Percentiles rank a stretch among this genome's conserved stretches.
Conservation (phyloP, 495 filamentous ascomycete genomes). For the Penicillium argentinense region DNA sequence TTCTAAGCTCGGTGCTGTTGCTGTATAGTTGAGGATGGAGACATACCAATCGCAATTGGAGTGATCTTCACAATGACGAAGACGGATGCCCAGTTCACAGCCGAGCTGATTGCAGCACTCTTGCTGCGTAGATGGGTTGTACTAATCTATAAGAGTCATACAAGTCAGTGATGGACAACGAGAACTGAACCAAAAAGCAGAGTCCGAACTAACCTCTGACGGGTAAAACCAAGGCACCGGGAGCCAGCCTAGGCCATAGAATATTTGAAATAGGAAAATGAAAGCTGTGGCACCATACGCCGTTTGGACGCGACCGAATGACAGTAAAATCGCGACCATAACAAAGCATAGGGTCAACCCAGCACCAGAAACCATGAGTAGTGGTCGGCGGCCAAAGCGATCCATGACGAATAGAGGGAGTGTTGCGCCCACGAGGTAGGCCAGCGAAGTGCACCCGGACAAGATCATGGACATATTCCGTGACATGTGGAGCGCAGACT, state of each 20-base stretch:
- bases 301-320: slow-evolving; percentile 18
- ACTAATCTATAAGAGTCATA: too few species aligned
- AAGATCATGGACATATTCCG: slow-evolving; percentile 52
- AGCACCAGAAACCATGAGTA: slow-evolving; percentile 48
- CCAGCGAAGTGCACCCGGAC: slow-evolving; percentile 47
- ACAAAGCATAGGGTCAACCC: slow-evolving; percentile 47
- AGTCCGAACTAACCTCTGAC: too few species aligned
- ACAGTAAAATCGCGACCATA: slow-evolving; percentile 32
- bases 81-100: slow-evolving; percentile 53
- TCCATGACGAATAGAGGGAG: slow-evolving; percentile 50
- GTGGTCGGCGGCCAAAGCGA: slow-evolving; percentile 47
- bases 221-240: slow-evolving; percentile 55
- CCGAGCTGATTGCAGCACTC: too few species aligned
- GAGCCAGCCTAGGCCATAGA: slow-evolving; percentile 43
- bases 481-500: slow-evolving; percentile 50
- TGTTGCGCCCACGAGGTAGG: slow-evolving; percentile 35
- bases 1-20: too few species aligned
- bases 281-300: slow-evolving; percentile 44
- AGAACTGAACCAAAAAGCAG: too few species aligned
- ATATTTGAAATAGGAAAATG: slow-evolving; percentile 51
- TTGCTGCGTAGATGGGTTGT: too few species aligned
- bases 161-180: too few species aligned
- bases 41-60: slow-evolving; percentile 57
- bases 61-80: slow-evolving; percentile 60
- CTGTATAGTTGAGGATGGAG: too few species aligned